Conservation (phyloP, 768 basidiomycete species). For the Dentipellis fragilis region DNA sequence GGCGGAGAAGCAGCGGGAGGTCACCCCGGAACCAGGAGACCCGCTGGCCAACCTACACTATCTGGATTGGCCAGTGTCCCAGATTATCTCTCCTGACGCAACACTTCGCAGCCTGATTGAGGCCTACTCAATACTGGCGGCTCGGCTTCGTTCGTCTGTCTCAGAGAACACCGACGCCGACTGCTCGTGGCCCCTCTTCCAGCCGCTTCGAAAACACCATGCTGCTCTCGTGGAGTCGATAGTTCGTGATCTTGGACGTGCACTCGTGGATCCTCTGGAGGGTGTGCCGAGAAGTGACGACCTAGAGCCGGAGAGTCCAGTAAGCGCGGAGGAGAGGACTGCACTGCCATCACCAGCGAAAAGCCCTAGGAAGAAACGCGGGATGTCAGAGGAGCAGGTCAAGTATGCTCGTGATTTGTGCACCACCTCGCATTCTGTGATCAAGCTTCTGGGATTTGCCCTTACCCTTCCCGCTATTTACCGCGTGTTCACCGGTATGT, state of each 20-base stretch:
- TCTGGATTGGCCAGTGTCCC: constrained; percentile 52
- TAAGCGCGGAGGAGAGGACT: constrained; percentile 3
- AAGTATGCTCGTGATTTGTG: constrained; percentile 75
- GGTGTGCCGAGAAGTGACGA: not conserved
- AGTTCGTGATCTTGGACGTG: constrained; percentile 59
- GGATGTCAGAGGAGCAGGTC: constrained; percentile 69
- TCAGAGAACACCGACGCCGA: constrained; percentile 38
- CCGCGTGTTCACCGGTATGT: constrained; percentile 51
- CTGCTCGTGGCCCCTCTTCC: constrained; percentile 62
- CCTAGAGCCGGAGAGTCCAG: constrained; percentile 1
- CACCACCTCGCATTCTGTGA: constrained; percentile 59
- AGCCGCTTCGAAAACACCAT: constrained; percentile 50
- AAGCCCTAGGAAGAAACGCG: constrained; percentile 59
- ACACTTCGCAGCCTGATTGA: constrained; percentile 54
- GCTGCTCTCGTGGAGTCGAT: constrained; percentile 45
- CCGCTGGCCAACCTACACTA: constrained; percentile 56
- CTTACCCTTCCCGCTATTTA: constrained; percentile 52
- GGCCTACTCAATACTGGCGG: constrained; percentile 61
- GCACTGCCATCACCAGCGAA: constrained; percentile 57
- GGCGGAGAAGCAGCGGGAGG: constrained; percentile 38
- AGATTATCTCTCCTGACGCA: constrained; percentile 40
- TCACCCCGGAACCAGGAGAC: constrained; percentile 69
- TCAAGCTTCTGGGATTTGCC: constrained; percentile 52
- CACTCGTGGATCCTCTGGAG: constrained; percentile 45
- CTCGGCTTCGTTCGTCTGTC: constrained; percentile 46